Evolutionary conservation across 306 rosid species (phyloP), one percentile per base, ranked within the genome.

Genomic region (Pyrus bretschneideri): DNA sequence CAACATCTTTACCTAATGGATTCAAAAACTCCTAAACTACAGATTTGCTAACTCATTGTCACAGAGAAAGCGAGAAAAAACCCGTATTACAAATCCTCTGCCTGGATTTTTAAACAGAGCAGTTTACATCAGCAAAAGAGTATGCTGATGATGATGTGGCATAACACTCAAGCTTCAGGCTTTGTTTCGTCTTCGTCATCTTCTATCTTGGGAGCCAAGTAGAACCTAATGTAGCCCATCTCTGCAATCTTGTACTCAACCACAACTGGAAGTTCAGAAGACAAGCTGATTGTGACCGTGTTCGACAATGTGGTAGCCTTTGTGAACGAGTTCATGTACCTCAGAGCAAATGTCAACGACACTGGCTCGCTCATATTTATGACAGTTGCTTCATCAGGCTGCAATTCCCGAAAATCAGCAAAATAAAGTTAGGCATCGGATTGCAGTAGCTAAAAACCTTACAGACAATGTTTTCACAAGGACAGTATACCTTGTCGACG

Each of bases 131-230:
- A 30, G 13, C 70, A 5, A 27, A 60, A 17, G 19, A 3, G 69
- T 0, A 10, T 49, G 55, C 55, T 0, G 1, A 27, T 29, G 61
- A 29, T 29, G 29, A 17, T 1, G 0, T 61, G 46, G 46, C 23
- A 13, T 45, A 45, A 35, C 22, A 5, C 25, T 71, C 52, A 71
- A 61, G 65, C 71, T 80, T 69, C 69, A 60, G 86, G 89, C 76
- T 83, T 85, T 6, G 85, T 79, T 70, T 78, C 91, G 0, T 76
- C 89, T 74, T 92, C 99, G 0, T 96, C 98, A 58, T 96, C 98
- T 81, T 96, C 99, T 31, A 96, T 83, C 88, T 91, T 92, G 19
- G 99, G 98, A 63, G 98, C 99, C 89, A 96, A 77, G 84, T 96
- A 96, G 81, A 92, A 96, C 57, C 99, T 83, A 68, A 87, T 76